Conservation (phyloP, 805 yeast species). For the Limtongozyma cylindracea region DNA sequence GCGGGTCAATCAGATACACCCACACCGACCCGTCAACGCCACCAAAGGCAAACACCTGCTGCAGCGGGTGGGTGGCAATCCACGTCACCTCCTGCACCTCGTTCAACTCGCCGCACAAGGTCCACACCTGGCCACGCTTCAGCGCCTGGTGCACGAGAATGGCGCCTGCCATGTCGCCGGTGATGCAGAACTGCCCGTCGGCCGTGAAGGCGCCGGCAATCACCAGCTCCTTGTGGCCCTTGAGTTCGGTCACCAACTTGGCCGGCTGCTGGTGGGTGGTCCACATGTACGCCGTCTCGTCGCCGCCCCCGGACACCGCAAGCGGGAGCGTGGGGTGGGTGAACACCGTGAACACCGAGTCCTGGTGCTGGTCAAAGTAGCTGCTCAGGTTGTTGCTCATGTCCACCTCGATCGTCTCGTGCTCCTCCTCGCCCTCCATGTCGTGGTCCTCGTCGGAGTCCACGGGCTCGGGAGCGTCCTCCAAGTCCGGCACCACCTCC, state of each 20-base stretch:
- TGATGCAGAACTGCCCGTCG: conserved; percentile 59
- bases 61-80: conserved; percentile 59
- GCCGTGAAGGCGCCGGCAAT: conserved; percentile 60
- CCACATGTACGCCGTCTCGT: conserved; percentile 76
- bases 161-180: conserved; percentile 92
- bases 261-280: conserved; percentile 78
- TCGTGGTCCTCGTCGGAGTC: conserved; percentile 11
- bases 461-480: neutral
- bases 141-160: conserved; percentile 45
- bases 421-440: conserved; percentile 6
- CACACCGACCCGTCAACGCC: conserved; percentile 85
- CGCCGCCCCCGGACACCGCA: conserved; percentile 92
- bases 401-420: conserved; percentile 46
- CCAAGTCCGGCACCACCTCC: too few species aligned
- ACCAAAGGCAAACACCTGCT: conserved; percentile 74
- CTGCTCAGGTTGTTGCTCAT: conserved; percentile 73
- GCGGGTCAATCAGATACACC: conserved; percentile 55
- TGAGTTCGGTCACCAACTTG: conserved; percentile 45
- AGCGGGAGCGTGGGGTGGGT: conserved; percentile 68
- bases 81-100: conserved; percentile 83
- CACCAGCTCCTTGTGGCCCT: conserved; percentile 75
- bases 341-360: conserved; percentile 64
- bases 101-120: conserved; percentile 36
- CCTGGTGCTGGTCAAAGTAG: conserved; percentile 76
- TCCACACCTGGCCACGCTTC: conserved; percentile 73